Evolutionary conservation across 108 stramenopile genomes (phyloP).

Genomic region (Cyclotella sp.): DNA sequence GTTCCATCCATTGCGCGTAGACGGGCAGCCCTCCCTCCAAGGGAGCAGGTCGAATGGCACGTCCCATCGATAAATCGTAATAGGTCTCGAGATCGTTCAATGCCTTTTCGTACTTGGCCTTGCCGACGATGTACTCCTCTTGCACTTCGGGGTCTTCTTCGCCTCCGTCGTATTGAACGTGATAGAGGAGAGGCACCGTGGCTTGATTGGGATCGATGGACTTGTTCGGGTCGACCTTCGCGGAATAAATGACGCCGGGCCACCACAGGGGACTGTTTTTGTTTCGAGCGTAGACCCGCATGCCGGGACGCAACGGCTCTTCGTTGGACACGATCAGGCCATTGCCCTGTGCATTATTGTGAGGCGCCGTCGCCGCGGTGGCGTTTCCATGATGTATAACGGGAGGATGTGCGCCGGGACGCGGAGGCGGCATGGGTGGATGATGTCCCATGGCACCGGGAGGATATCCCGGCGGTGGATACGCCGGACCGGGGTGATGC

Average conservation of each 20-base stretch:
- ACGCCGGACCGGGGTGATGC: background rate
- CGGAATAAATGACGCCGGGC: slow-evolving; percentile 25
- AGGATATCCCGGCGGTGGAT: background rate
- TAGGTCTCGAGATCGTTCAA: slow-evolving; percentile 17
- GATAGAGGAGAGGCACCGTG: slow-evolving; percentile 21
- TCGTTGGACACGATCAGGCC: background rate
- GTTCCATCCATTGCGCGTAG: slow-evolving; percentile 36
- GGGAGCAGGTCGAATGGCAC: background rate
- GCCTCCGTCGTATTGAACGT: slow-evolving; percentile 21
- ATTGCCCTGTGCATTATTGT: background rate
- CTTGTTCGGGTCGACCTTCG: slow-evolving; percentile 22
- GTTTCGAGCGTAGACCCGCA: slow-evolving; percentile 35
- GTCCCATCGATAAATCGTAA: slow-evolving; percentile 7
- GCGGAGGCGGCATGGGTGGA: background rate
- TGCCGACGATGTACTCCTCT: slow-evolving; percentile 30
- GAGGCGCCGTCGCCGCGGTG: background rate
- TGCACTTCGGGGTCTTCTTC: slow-evolving; percentile 20
- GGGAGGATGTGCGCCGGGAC: slow-evolving; percentile 2
- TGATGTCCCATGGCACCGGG: background rate
- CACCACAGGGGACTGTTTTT: slow-evolving; percentile 7
- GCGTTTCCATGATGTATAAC: background rate
- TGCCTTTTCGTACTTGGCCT: slow-evolving; percentile 17
- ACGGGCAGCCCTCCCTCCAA: slow-evolving; percentile 23
- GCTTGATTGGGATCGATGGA: slow-evolving; percentile 6
- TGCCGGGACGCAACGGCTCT: slow-evolving; percentile 26